phyloP scores from a whole-genome alignment of 257 asterid genomes.

The Thymus quinquecostatus region DNA sequence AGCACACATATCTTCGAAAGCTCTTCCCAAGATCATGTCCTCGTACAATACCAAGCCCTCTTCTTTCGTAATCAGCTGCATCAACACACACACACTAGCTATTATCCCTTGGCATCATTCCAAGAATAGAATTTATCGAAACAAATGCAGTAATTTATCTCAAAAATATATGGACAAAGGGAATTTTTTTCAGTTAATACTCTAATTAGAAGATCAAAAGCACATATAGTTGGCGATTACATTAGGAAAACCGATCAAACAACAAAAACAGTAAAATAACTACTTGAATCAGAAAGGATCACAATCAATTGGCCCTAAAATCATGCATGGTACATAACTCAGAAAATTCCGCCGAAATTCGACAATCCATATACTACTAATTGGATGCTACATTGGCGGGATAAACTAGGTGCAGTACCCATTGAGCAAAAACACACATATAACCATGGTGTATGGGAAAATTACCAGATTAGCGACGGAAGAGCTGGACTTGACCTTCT shows the following conservation, averaged over 20 bases:
- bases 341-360: too few species aligned
- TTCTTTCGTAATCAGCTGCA: slow-evolving; percentile 80
- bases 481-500: slow-evolving; percentile 57
- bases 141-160: slow-evolving; percentile 11
- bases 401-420: background rate
- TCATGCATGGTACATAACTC: background rate
- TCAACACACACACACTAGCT: background rate
- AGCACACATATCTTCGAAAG: slow-evolving; percentile 98
- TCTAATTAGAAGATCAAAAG: slow-evolving; percentile 10
- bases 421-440: background rate
- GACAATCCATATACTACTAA: background rate
- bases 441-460: background rate
- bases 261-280: slow-evolving; percentile 5
- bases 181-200: background rate
- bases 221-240: background rate
- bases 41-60: slow-evolving; percentile 84
- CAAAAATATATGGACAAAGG: background rate
- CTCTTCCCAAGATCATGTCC: slow-evolving; percentile 88
- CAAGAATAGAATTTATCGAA: background rate
- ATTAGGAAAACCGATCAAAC: slow-evolving; percentile 19
- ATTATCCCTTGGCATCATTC: background rate
- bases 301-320: slow-evolving; percentile 7
- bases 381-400: background rate
- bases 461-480: slow-evolving; percentile 57
- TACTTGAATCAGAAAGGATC: slow-evolving; percentile 3